Percentiles rank a stretch among this genome's conserved stretches.
Conservation (phyloP, 225 moss, liverwort and hornwort species). For the Physcomitrellopsis africana region DNA sequence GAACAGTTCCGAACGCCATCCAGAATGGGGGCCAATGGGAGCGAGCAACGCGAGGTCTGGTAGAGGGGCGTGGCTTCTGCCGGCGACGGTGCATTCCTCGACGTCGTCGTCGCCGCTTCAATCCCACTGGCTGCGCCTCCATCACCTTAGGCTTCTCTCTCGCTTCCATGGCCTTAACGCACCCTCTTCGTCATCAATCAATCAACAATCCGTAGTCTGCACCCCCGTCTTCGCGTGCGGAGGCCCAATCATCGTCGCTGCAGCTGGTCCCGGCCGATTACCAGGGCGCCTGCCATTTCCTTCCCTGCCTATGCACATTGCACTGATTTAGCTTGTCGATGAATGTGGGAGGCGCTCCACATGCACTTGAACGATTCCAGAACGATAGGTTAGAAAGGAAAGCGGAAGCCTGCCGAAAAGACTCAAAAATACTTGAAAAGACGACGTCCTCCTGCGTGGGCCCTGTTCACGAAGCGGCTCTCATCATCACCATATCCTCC, state of each 20-base stretch:
- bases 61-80: no score
- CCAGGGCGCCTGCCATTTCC: not conserved
- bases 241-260: not conserved
- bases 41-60: no score
- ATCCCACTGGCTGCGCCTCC: no score
- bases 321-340: not conserved
- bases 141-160: no score
- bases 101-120: no score
- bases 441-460: conserved; percentile 8
- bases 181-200: no score
- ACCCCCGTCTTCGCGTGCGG: no score
- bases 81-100: no score
- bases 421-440: not conserved
- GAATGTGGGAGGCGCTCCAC: conserved; percentile 25
- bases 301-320: not conserved
- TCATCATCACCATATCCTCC: conserved; percentile 5
- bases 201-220: no score
- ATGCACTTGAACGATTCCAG: conserved; percentile 4
- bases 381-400: not conserved
- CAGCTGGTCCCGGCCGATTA: not conserved
- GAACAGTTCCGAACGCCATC: no score
- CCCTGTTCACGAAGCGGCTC: not conserved
- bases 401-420: not conserved
- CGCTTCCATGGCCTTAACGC: no score
- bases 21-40: no score